Conservation (phyloP, 371 early-diverging fungal species). For the Dinochytrium kinnereticum region DNA sequence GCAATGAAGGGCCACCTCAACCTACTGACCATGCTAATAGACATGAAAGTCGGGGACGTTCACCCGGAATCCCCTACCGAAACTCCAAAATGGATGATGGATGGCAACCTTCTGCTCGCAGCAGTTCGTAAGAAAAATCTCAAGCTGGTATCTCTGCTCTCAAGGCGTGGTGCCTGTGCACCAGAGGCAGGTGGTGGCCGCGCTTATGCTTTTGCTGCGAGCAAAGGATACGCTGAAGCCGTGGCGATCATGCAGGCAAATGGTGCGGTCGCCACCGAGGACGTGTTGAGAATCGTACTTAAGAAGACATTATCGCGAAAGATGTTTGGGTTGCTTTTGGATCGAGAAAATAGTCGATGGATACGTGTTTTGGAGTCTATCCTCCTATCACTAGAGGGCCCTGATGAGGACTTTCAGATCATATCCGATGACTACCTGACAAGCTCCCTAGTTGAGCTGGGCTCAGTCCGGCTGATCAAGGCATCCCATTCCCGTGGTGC, state of each 20-base stretch:
- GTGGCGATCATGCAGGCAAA: not conserved
- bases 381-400: not conserved
- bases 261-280: not conserved
- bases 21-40: not conserved
- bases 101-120: not conserved
- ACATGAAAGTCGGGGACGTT: not conserved
- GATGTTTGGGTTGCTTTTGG: not conserved
- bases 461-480: not conserved
- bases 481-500: constrained; percentile 2
- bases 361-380: not conserved
- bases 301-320: not conserved
- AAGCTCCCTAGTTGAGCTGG: not conserved
- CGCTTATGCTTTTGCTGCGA: not conserved
- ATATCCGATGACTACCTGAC: not conserved
- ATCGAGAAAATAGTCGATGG: not conserved
- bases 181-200: not conserved
- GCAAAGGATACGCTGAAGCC: not conserved
- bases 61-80: not conserved
- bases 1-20: not conserved
- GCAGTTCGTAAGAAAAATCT: constrained; percentile 3
- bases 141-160: not conserved
- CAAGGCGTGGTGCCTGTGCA: not conserved
- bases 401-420: not conserved
- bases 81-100: not conserved
- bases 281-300: not conserved